phyloP scores from a whole-genome alignment of 1,139 yeast species.

The Debaryomyces robertsiae region DNA sequence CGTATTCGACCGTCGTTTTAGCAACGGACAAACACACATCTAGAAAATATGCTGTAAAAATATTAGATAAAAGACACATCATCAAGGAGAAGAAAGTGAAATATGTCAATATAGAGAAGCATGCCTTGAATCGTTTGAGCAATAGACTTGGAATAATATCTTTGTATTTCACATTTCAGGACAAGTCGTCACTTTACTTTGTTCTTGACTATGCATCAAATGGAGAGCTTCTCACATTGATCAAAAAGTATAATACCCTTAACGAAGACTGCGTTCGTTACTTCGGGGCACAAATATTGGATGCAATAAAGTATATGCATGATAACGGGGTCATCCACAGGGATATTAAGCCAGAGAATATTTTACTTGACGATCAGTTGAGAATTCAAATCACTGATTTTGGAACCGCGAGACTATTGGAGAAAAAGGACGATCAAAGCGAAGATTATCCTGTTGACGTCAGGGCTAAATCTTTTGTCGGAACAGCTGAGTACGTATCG shows the following conservation, averaged over 20 bases:
- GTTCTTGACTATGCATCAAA: slow-evolving; percentile 92
- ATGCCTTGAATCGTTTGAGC: slow-evolving; percentile 82
- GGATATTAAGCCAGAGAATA: slow-evolving; percentile 79
- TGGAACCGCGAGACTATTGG: slow-evolving; percentile 72
- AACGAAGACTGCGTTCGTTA: slow-evolving; percentile 79
- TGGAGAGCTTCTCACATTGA: slow-evolving; percentile 83
- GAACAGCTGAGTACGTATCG: slow-evolving; percentile 82
- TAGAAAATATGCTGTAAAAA: slow-evolving; percentile 84
- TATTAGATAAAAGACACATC: slow-evolving; percentile 89
- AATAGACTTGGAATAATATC: slow-evolving; percentile 76
- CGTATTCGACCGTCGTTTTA: slow-evolving; percentile 89
- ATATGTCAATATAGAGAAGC: slow-evolving; percentile 94
- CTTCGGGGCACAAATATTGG: slow-evolving; percentile 63
- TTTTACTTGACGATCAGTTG: slow-evolving; percentile 63
- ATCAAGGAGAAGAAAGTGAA: slow-evolving; percentile 94
- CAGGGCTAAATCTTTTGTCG: slow-evolving; percentile 72
- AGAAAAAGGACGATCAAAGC: slow-evolving; percentile 41
- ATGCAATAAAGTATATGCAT: slow-evolving; percentile 70
- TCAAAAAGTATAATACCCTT: slow-evolving; percentile 75
- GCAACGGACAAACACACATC: slow-evolving; percentile 79
- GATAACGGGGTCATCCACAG: slow-evolving; percentile 77
- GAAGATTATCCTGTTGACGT: slow-evolving; percentile 51
- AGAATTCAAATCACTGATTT: slow-evolving; percentile 77
- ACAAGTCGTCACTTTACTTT: slow-evolving; percentile 81
- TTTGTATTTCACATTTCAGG: slow-evolving; percentile 91